Evolutionary conservation across 1,284 basidiomycete species (phyloP).

Genomic region (Trichosporon sp.): DNA sequence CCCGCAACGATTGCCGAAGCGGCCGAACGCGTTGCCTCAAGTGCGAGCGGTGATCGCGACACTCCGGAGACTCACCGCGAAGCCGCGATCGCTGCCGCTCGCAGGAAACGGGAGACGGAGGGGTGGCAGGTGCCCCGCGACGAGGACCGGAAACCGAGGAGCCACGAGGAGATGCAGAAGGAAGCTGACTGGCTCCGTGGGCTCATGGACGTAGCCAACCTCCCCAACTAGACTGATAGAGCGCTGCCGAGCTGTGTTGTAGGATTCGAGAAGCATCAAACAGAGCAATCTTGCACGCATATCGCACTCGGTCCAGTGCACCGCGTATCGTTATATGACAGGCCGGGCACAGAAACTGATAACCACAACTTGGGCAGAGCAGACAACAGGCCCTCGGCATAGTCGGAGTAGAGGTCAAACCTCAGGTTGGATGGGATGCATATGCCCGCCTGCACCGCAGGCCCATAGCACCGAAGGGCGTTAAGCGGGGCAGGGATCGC

Average conservation of each 20-base stretch:
- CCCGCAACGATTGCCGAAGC: not conserved
- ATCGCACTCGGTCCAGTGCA: not conserved
- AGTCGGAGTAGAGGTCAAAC: not conserved
- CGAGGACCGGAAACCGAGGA: constrained; percentile 63
- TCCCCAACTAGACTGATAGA: not conserved
- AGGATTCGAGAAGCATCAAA: not conserved
- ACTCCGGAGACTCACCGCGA: not conserved
- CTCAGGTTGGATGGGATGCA: not conserved
- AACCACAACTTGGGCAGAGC: no score
- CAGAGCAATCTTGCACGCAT: no score
- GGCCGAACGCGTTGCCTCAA: not conserved
- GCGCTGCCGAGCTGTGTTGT: not conserved
- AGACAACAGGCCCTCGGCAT: not conserved
- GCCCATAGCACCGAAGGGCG: not conserved
- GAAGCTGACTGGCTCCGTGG: constrained; percentile 63
- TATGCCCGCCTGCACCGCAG: not conserved
- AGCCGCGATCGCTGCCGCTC: not conserved
- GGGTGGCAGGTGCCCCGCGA: constrained; percentile 57
- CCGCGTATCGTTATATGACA: not conserved
- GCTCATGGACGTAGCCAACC: not conserved
- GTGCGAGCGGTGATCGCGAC: not conserved
- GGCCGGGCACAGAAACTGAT: no score
- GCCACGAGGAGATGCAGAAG: constrained; percentile 66
- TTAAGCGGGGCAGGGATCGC: not conserved
- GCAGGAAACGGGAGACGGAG: constrained; percentile 41